Evolutionary conservation across 176 grass and related monocot genomes (phyloP), one percentile per base, ranked within the genome.

Genomic region (Aegilops longissima): DNA sequence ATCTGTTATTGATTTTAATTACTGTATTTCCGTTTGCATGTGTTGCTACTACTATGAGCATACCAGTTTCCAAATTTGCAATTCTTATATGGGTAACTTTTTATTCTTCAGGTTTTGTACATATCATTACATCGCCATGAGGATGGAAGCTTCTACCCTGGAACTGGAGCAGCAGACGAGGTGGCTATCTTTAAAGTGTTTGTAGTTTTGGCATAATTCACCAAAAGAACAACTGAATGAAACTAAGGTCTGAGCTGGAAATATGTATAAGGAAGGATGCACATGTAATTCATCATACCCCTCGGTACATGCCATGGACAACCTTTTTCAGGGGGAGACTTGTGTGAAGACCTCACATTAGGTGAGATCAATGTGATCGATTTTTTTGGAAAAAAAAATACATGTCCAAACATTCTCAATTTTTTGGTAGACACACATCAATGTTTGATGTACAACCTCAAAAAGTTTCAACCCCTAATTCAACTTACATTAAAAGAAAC

Each of bases 91-190:
- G 69, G 45, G 27, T 23, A 54, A 13, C 10, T 20, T 65, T 42
- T 71, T 6, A 20, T 45, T 77, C 47, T 75, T 83, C 76, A 98
- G 96, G 84, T 98, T 52, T 86, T 98, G 31, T 98, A 98, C 81
- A 87, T 98, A 91, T 98, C 96, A 77, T 91, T 98, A 80, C 96
- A 98, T 90, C 94, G 96, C 10, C 93, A 98, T 56, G 96, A 98
- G 89, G 90, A 88, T 91, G 96, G 96, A 65, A 94, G 70, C 45
- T 98, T 98, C 88, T 98, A 98, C 76, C 96, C 96, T 86, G 96
- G 96, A 79, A 98, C 93, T 66, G 96, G 96, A 86, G 89, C 96
- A 83, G 90, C 85, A 66, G 38, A 92, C 79, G 96, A 98, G 96
- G 96, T 96, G 78, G 34, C 86, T 92, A 33, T 85, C 87, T 72